Evolutionary conservation across 1,284 basidiomycete species (phyloP).

Genomic region (Agroathelia rolfsii): DNA sequence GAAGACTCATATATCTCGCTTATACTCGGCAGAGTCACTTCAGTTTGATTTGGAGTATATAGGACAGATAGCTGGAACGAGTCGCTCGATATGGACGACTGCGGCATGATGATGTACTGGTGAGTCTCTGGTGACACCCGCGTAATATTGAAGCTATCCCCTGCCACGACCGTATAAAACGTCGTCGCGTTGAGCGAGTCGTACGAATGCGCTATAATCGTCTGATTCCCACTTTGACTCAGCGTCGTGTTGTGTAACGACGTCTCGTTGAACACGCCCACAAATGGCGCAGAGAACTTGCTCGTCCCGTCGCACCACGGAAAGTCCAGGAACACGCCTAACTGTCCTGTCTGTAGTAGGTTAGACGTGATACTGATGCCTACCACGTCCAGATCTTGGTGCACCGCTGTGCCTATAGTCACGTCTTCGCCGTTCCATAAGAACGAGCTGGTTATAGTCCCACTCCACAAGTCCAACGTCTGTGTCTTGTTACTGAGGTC

Average conservation of each 20-base stretch:
- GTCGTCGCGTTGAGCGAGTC: conserved; percentile 29
- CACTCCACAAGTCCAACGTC: conserved; percentile 46
- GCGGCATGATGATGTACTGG: conserved; percentile 32
- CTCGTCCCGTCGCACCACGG: conserved; percentile 48
- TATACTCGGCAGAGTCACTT: conserved; percentile 15
- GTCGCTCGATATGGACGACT: conserved; percentile 9
- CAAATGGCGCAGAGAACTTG: conserved; percentile 51
- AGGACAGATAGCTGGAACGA: conserved; percentile 26
- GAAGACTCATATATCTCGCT: conserved; percentile 26
- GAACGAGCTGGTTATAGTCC: conserved; percentile 38
- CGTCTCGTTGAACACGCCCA: conserved; percentile 39
- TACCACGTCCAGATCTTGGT: conserved; percentile 30
- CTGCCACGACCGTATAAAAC: conserved; percentile 34
- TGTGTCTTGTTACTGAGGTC: conserved; percentile 30
- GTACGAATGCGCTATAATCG: conserved; percentile 35
- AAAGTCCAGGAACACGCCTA: conserved; percentile 49
- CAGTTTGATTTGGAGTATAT: conserved; percentile 18
- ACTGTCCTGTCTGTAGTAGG: conserved; percentile 26
- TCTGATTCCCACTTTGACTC: conserved; percentile 16
- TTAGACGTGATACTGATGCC: conserved; percentile 31
- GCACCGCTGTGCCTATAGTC: conserved; percentile 30
- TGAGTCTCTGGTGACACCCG: conserved; percentile 32
- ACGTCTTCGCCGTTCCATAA: conserved; percentile 25
- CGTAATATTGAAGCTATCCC: conserved; percentile 29
- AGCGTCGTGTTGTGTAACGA: conserved; percentile 37